Evolutionary conservation across 2,329 filamentous ascomycete genomes (phyloP), one percentile per base, ranked within the genome.

Genomic region (Nemania abortiva): DNA sequence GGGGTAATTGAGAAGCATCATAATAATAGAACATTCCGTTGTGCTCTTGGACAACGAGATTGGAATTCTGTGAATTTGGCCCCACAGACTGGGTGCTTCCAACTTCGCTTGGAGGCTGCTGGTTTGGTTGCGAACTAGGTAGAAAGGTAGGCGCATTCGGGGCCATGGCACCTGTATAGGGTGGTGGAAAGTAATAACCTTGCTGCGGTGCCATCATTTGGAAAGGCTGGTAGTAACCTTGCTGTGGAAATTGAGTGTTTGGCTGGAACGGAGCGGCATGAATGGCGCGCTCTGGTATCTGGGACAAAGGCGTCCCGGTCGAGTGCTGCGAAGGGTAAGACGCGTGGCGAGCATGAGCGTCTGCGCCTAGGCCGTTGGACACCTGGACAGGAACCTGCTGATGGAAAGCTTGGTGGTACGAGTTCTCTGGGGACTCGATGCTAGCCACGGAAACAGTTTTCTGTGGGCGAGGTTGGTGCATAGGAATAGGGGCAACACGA

Each of bases 21-120:
- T 94, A 95, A 79, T 97, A 99, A 80, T 97, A 98, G 0, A 97
- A 94, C 88, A 97, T 98, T 70, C 96, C 96, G 74, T 97, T 97
- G 72, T 91, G 90, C 82, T 98, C 95, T 79, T 98, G 95, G 0
- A 94, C 93, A 56, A 91, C 87, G 50, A 89, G 79, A 71, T 84
- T 87, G 20, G 84, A 76, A 22, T 91, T 87, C 66, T 88, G 88
- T 20, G 84, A 85, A 2, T 83, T 81, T 72, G 87, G 88, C 34
- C 83, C 81, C 34, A 77, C 76, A 31, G 77, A 73, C 56, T 82
- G 81, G n/a, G 78, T 74, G 31, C 72, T 68, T 52, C 76, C 50
- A 61, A 77, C 69, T 71, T 86, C 78, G 74, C 79, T 74, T 57
- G 75, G 77, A 45, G 76, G 69, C 65, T 84, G 87, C 63, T 84